Evolutionary conservation across 2,329 filamentous ascomycete species (phyloP), one percentile per base, ranked within the genome.

Genomic region (Thelonectria olida): DNA sequence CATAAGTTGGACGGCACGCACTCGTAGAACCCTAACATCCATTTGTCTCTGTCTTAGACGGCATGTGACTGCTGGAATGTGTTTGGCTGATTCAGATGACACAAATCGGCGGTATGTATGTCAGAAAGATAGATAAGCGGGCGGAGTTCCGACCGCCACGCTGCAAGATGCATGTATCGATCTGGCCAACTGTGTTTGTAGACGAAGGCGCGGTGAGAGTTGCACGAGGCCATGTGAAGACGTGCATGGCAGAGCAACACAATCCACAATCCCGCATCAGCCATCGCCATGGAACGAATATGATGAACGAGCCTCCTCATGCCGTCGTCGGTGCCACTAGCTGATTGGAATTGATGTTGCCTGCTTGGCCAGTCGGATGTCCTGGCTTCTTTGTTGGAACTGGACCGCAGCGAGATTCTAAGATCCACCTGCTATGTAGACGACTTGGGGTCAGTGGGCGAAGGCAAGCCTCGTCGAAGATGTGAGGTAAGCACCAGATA

Each of bases 281-380:
- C 45, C 50, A 25, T 36, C 15, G 15, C n/a, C 19, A 25, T 28
- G 27, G 28, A 45, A 44, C 15, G 39, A 47, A 22, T 31, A 27
- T 20, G 31, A 19, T 17, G 58, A 44, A 28, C 25, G 27, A 41
- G 44, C 27, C 44, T 54, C 31, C 42, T 55, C 52, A 55, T 51
- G 41, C 36, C 31, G 57, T 62, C 52, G 34, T 25, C 48, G 49
- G 58, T 51, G 39, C 15, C 50, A 45, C 45, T 49, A 22, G 54
- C 34, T 17, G 50, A 36, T 53, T 44, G 27, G 28, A 47, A 61
- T 62, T 64, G 52, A 44, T 41, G 62, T 52, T 64, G 59, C 61
- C 55, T 67, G 62, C 57, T 64, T 67, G 64, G 61, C 67, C 66
- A 69, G 62, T 66, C 61, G 62, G 67, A 66, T 66, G 50, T 47